Evolutionary conservation across 1,284 basidiomycete species (phyloP).

Genomic region (Salmacisia buchloeana): DNA sequence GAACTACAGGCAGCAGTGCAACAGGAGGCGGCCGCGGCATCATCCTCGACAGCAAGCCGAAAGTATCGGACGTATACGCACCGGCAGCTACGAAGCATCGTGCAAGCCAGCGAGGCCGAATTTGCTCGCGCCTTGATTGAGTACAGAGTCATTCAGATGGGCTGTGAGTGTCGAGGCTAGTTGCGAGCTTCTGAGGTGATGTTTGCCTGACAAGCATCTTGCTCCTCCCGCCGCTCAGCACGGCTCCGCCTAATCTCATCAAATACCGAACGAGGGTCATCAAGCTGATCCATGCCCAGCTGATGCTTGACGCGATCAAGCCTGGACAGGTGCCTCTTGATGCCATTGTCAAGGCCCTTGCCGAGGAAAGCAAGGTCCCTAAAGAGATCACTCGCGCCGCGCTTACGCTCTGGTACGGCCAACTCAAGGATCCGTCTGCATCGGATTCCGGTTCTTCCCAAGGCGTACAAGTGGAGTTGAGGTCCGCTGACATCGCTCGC

Average conservation of each 20-base stretch:
- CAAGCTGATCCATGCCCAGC: conserved; percentile 28
- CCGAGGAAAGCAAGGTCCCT: conserved; percentile 16
- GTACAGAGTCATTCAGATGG: conserved; percentile 33
- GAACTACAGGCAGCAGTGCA: neutral
- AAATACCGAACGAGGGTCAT: conserved; percentile 21
- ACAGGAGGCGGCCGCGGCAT: neutral
- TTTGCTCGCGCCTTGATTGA: conserved; percentile 25
- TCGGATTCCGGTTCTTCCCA: conserved; percentile 7
- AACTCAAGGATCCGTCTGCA: neutral
- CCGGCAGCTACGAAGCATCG: conserved; percentile 35
- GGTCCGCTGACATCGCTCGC: conserved; percentile 20
- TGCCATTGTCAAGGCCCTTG: conserved; percentile 23
- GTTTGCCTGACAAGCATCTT: neutral
- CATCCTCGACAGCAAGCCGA: neutral
- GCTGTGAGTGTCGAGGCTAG: conserved; percentile 19
- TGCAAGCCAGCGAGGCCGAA: conserved; percentile 41
- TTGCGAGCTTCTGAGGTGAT: neutral
- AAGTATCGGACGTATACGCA: conserved; percentile 32
- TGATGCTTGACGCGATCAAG: conserved; percentile 34
- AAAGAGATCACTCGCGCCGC: conserved; percentile 27
- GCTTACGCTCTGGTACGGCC: conserved; percentile 37
- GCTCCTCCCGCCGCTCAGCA: conserved; percentile 9
- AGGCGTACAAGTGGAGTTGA: conserved; percentile 17
- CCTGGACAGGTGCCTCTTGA: conserved; percentile 27
- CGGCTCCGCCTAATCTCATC: conserved; percentile 34